Evolutionary conservation across 495 filamentous ascomycete genomes (phyloP).

Genomic region (Xylaria telfairii): DNA sequence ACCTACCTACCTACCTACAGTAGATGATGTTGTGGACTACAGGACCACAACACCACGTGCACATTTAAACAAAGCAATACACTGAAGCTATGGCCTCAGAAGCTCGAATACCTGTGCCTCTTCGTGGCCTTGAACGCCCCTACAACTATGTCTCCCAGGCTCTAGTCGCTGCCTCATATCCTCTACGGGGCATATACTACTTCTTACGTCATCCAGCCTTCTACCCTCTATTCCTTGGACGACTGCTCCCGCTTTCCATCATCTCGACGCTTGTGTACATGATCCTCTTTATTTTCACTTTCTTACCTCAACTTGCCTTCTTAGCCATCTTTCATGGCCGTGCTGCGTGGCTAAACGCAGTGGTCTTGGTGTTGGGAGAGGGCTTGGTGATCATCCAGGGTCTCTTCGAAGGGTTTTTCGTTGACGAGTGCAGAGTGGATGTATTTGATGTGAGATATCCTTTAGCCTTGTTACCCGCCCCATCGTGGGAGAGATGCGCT

Average conservation of each 20-base stretch:
- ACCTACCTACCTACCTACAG: too few relatives aligned
- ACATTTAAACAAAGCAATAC: not conserved
- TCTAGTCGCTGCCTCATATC: slow-evolving; percentile 42
- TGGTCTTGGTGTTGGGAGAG: slow-evolving; percentile 81
- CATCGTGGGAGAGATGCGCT: not conserved
- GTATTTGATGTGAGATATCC: slow-evolving; percentile 78
- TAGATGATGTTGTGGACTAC: too few relatives aligned
- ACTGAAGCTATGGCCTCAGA: slow-evolving; percentile 35
- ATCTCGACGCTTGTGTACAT: slow-evolving; percentile 75
- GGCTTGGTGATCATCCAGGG: slow-evolving; percentile 78
- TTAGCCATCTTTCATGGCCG: slow-evolving; percentile 86
- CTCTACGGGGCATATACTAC: slow-evolving; percentile 73
- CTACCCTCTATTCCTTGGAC: slow-evolving; percentile 71
- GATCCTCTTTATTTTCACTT: slow-evolving; percentile 83
- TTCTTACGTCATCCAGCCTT: slow-evolving; percentile 70
- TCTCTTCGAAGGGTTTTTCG: slow-evolving; percentile 79
- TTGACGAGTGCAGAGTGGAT: slow-evolving; percentile 85
- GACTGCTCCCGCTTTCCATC: slow-evolving; percentile 71
- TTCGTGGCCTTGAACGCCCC: slow-evolving; percentile 37
- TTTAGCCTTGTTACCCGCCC: slow-evolving; percentile 27
- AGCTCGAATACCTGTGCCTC: slow-evolving; percentile 26
- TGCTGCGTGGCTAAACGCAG: slow-evolving; percentile 75
- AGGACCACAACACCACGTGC: not conserved
- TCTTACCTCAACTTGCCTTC: slow-evolving; percentile 83
- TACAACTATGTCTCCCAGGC: slow-evolving; percentile 40